phyloP scores from a whole-genome alignment of 257 asterid species.

The Capsicum rhomboideum region DNA sequence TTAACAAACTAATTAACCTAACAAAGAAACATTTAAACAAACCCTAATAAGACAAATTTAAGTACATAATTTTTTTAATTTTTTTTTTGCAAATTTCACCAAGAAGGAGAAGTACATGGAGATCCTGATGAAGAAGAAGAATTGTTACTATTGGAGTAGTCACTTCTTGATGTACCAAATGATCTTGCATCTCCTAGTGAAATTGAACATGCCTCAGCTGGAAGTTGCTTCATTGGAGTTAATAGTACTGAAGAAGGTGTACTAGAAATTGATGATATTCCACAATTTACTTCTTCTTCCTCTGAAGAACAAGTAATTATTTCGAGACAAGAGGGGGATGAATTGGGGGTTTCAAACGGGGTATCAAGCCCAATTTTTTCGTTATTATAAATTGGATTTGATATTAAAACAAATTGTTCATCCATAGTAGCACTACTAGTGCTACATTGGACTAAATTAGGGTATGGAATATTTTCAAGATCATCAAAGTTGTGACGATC shows the following conservation, averaged over 20 bases:
- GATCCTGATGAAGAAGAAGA: conserved; percentile 32
- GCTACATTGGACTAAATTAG: conserved; percentile 8
- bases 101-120: conserved; percentile 45
- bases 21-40: neutral
- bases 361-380: conserved; percentile 19
- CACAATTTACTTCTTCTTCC: neutral
- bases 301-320: neutral
- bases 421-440: neutral
- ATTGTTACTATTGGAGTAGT: conserved; percentile 20
- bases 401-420: conserved; percentile 30
- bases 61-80: neutral
- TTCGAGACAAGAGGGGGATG: conserved; percentile 47
- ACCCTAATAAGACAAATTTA: neutral
- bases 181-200: conserved; percentile 30
- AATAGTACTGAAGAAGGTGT: conserved; percentile 28
- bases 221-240: conserved; percentile 51
- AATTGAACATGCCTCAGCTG: conserved; percentile 37
- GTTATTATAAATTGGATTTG: conserved; percentile 48
- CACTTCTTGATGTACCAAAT: conserved; percentile 26
- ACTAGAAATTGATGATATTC: neutral
- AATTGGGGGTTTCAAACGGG: conserved; percentile 45
- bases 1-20: neutral
- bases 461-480: neutral
- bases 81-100: conserved; percentile 17
- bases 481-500: neutral